Percentiles rank a stretch among this genome's conserved stretches.
phyloP scores from a whole-genome alignment of 2,329 filamentous ascomycete species.

The Neurospora crassa region DNA sequence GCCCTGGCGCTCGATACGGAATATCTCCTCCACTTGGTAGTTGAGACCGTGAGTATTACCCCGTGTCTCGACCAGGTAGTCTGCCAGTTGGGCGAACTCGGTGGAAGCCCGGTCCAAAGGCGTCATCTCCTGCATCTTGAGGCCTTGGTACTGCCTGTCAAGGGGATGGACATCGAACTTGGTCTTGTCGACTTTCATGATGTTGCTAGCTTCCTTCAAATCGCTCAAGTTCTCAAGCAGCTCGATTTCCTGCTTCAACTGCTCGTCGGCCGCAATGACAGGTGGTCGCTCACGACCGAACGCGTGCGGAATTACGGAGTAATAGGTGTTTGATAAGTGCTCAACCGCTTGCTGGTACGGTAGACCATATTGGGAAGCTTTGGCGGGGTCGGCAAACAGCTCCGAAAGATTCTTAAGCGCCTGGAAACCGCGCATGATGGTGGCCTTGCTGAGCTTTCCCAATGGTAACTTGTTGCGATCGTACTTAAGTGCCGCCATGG shows the following conservation, averaged over 20 bases:
- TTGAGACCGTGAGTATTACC: constrained; percentile 55
- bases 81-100: constrained; percentile 56
- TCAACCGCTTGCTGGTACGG: constrained; percentile 37
- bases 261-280: constrained; percentile 44
- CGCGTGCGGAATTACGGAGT: constrained; percentile 70
- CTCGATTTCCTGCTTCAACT: constrained; percentile 68
- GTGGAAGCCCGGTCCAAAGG: constrained; percentile 45
- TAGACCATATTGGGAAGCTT: constrained; percentile 36
- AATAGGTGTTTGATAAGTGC: constrained; percentile 66
- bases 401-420: constrained; percentile 65
- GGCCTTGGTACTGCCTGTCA: constrained; percentile 61
- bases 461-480: constrained; percentile 69
- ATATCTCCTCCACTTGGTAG: constrained; percentile 63
- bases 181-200: constrained; percentile 58
- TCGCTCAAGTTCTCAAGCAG: constrained; percentile 73
- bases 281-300: constrained; percentile 69
- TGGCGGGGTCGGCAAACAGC: constrained; percentile 45
- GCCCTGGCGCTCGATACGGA: constrained; percentile 68
- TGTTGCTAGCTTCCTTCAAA: constrained; percentile 72
- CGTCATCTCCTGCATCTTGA: constrained; percentile 70
- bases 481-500: constrained; percentile 60
- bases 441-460: constrained; percentile 73
- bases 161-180: constrained; percentile 50
- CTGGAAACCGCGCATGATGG: constrained; percentile 66
- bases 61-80: constrained; percentile 58